Percentiles rank a stretch among this genome's conserved stretches.
phyloP scores from a whole-genome alignment of 1,284 basidiomycete species.

The Abortiporus biennis region DNA sequence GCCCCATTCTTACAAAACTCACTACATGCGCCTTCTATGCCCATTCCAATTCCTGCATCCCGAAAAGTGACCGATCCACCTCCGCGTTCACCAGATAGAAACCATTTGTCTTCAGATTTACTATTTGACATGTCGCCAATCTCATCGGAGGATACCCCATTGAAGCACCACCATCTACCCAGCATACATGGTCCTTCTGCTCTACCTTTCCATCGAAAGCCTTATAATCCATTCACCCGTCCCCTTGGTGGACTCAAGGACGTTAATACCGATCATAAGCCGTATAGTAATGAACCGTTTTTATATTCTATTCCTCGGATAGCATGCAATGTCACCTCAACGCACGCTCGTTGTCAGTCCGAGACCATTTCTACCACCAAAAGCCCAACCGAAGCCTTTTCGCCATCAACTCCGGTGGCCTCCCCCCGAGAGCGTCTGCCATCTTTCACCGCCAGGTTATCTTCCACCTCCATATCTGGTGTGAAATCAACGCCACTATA shows the following conservation, averaged over 20 bases:
- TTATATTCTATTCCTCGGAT: conserved; percentile 15
- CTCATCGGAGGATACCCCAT: conserved; percentile 8
- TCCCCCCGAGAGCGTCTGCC: no score
- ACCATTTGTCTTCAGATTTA: conserved; percentile 12
- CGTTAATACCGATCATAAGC: conserved; percentile 6
- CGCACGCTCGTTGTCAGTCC: conserved; percentile 11
- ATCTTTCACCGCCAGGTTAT: background rate
- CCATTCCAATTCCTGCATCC: conserved; percentile 16
- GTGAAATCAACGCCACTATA: background rate
- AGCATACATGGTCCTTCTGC: conserved; percentile 4
- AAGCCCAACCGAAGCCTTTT: no score
- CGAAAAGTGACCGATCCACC: conserved; percentile 12
- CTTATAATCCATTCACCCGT: conserved; percentile 7
- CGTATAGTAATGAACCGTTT: conserved; percentile 14
- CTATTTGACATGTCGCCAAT: conserved; percentile 19
- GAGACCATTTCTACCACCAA: no score
- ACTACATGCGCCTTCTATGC: conserved; percentile 10
- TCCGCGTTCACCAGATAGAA: conserved; percentile 13
- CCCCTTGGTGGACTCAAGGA: conserved; percentile 8
- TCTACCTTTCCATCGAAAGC: conserved; percentile 4
- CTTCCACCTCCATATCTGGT: background rate
- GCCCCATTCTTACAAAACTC: conserved; percentile 8
- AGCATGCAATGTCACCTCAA: conserved; percentile 8
- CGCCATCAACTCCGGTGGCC: no score
- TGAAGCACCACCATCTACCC: conserved; percentile 4